Conservation (phyloP, 169 alveolate genomes). For the Eimeria praecox region DNA sequence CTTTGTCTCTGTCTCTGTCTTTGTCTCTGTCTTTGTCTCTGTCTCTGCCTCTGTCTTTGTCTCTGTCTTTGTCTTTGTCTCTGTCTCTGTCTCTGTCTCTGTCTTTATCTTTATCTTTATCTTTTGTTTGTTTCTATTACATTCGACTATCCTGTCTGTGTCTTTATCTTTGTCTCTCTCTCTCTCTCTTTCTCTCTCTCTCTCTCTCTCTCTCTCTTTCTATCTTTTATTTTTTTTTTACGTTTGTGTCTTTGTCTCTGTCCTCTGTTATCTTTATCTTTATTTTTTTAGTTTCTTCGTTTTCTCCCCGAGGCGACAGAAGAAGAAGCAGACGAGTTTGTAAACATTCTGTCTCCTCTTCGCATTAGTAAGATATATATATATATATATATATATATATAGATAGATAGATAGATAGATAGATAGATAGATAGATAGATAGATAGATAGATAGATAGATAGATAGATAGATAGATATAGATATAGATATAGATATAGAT, state of each 20-base stretch:
- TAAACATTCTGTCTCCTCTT: constrained; percentile 80
- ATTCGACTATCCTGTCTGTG: neutral
- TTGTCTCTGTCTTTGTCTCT: no score
- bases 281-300: constrained; percentile 79
- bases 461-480: neutral
- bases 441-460: no score
- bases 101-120: neutral
- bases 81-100: no score
- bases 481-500: neutral
- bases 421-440: neutral
- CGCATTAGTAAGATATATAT: constrained; percentile 63
- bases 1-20: no score
- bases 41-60: no score
- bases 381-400: neutral
- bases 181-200: neutral
- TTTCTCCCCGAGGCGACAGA: constrained; percentile 86
- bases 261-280: no score
- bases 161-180: neutral
- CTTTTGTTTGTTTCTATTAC: neutral
- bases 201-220: neutral
- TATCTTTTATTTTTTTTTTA: no score
- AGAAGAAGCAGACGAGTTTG: constrained; percentile 85
- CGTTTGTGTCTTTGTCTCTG: no score
- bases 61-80: no score
- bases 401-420: neutral